Evolutionary conservation across 306 rosid species (phyloP), one percentile per base, ranked within the genome.

Genomic region (Dryas drummondii): DNA sequence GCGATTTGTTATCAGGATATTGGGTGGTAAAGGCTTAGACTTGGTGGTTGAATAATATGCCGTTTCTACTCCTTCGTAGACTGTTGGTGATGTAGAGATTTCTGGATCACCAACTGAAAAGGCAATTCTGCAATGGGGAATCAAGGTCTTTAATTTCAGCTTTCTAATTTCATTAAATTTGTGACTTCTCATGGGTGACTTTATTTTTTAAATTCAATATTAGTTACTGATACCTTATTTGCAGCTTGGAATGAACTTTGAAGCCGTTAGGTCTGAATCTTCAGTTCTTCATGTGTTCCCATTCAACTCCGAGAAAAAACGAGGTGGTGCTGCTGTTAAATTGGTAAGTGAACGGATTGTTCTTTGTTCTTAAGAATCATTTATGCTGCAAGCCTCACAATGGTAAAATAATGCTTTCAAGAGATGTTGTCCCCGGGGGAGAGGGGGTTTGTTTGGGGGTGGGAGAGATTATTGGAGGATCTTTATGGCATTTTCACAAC

Each of bases 21-120:
- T 44, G 16, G 17, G 12, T 26, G 5, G 5, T 44, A 3, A 52
- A 70, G 61, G 70, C 27, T 57, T 13, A 11, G n/a, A 60, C 27
- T 46, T 15, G 14, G 50, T 49, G 12, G 32, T 6, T 26, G 59
- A 67, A 46, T 57, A 56, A 40, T 48, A 4, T 66, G 19, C n/a
- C 14, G 51, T 74, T 60, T 17, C 46, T 85, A n/a, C 47, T 70
- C 26, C 40, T 46, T 77, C 68, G 71, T 73, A 91, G 98, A 68
- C 79, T n/a, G 82, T 86, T 50, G 83, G 78, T 66, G 85, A 78
- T 49, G 60, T 81, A 44, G 98, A 89, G 83, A 81, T 93, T 82
- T 82, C 96, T 72, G 98, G 98, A 51, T 93, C 98, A 81, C 98
- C 98, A 32, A 93, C 98, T 5, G 98, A 93, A 72, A 91, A 86